A percentile compares a stretch with the other conserved stretches of the same genome.
Evolutionary conservation across 306 rosid genomes (phyloP).

Genomic region (Styphnolobium japonicum): DNA sequence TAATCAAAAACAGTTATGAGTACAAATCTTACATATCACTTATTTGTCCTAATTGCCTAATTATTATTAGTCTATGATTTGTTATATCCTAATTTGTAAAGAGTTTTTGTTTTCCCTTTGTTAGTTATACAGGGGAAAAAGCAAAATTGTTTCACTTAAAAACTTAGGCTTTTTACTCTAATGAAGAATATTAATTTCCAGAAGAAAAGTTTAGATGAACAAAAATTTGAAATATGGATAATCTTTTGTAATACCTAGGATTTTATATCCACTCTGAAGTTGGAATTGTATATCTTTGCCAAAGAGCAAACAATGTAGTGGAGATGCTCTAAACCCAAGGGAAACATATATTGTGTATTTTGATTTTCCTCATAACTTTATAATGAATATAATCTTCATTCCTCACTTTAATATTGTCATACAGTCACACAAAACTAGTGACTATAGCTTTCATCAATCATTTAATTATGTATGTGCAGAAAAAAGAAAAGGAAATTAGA

Average conservation of each 20-base stretch:
- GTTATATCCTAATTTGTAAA: neutral
- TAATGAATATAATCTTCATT: neutral
- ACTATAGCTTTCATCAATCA: conserved; percentile 1
- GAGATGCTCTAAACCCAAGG: neutral
- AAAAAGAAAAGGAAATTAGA: neutral
- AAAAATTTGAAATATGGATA: neutral
- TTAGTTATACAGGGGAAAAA: neutral
- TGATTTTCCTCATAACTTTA: neutral
- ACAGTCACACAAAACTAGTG: neutral
- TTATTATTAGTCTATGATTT: neutral
- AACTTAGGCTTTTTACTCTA: neutral
- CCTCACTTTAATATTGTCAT: neutral
- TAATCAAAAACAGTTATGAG: conserved; percentile 17
- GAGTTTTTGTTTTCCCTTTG: neutral
- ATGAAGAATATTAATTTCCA: neutral
- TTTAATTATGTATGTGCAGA: neutral
- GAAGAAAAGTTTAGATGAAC: neutral
- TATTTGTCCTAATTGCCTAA: neutral
- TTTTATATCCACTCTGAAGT: neutral
- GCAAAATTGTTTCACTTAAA: neutral
- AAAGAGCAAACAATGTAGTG: neutral
- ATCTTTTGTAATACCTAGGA: neutral
- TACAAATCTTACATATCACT: neutral
- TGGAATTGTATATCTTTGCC: neutral
- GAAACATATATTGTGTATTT: neutral